Base-by-base conservation (phyloP, 768 basidiomycete genomes). In the Leccinum subgranulosum region DNA sequence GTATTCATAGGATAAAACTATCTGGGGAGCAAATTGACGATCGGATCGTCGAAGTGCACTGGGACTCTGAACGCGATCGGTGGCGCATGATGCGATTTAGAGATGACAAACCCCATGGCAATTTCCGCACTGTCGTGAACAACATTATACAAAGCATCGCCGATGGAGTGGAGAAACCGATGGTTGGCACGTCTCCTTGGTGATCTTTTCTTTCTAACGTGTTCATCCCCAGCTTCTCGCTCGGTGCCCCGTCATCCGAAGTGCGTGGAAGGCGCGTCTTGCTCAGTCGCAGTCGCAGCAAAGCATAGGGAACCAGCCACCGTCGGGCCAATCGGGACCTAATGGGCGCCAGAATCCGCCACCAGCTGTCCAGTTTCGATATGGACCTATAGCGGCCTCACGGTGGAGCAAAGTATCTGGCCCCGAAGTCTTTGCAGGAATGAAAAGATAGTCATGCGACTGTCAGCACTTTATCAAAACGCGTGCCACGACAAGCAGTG, bases 31-130 rank as follows among this genome's bases (percentile, higher is more conserved):
- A 98, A 71, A 76, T 87, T 60, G 96, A 99, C 66, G 95, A 98
- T 71, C 84, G 96, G 11, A 83, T 98, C 39, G 87, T 98, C 19
- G 97, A 99, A 71, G 94, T 96, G 17, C 85, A 87, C 61, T 98
- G 97, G 96, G 89, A 96, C 64, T 57, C 80, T 7, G 69, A 62
- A n/a, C 64, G 75, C 25, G 79, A 80, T 29, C 76, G 79, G 48
- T 98, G 95, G 94, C 85, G 84, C 56, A 86, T 94, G 83, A 86
- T 98, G 85, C 84, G 97, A 48, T 95, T 96, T 70, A 75, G 97
- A 65, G 86, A 96, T 65, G 97, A 99, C 73, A 99, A 99, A 72
- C 88, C 85, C 3, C 75, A 95, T 61, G 97, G 94, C 15, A 99
- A 99, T 72, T 93, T 92, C 71, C 82, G 80, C 58, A 81, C 75